These are phyloP conservation scores for Geotrichum candidum DNA, from an alignment of 1,139 yeast genomes.

Conservation along the genomic window DNA sequence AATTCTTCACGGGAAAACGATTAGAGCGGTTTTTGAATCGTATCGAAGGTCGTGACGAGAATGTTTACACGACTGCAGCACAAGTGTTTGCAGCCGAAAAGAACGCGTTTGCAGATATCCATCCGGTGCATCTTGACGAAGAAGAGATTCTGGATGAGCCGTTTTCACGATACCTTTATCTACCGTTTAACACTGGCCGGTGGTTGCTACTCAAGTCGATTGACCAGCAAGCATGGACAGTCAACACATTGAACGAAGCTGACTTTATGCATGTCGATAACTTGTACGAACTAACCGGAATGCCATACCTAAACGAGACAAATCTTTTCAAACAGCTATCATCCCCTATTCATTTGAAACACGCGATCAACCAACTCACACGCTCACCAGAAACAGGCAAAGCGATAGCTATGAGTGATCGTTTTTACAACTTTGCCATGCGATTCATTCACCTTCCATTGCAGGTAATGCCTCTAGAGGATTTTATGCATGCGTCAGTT, in stretches of 20 bases:
- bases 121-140: neutral
- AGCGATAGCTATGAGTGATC: constrained; percentile 9
- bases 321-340: constrained; percentile 29
- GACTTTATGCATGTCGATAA: constrained; percentile 49
- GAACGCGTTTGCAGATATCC: neutral
- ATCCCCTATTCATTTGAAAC: constrained; percentile 12
- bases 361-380: constrained; percentile 17
- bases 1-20: constrained; percentile 22
- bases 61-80: neutral
- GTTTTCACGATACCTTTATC: constrained; percentile 11
- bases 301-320: constrained; percentile 37
- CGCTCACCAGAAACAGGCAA: constrained; percentile 6
- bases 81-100: constrained; percentile 1
- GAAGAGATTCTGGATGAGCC: constrained; percentile 2
- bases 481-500: neutral
- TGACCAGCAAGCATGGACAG: constrained; percentile 55
- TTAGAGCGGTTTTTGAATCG: neutral
- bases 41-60: neutral
- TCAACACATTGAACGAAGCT: constrained; percentile 37
- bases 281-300: constrained; percentile 46
- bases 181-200: constrained; percentile 22
- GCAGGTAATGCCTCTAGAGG: neutral
- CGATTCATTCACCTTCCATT: constrained; percentile 10
- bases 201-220: constrained; percentile 35
- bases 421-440: constrained; percentile 15